A percentile compares a stretch with the other conserved stretches of the same genome.
phyloP scores from a whole-genome alignment of 306 rosid species.

The Coriaria nepalensis region DNA sequence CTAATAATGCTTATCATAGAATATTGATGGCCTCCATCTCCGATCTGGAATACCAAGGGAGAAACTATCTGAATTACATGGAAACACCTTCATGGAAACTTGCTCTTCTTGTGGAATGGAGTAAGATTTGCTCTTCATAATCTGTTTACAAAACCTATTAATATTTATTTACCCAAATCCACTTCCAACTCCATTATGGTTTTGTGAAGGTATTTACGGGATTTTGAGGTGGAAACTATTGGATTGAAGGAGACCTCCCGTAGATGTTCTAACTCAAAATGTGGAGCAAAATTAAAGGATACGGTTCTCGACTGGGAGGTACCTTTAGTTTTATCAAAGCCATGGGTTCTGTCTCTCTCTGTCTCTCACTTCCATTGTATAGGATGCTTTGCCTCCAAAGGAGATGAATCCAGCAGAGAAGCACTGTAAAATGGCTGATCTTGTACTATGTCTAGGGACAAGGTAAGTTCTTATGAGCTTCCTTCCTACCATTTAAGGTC shows the following conservation, averaged over 20 bases:
- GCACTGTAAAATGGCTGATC: constrained; percentile 90
- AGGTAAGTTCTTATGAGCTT: constrained; percentile 37
- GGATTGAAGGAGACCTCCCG: constrained; percentile 91
- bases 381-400: constrained; percentile 94
- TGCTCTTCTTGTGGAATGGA: constrained; percentile 86
- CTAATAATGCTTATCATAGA: constrained; percentile 36
- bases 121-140: constrained; percentile 34
- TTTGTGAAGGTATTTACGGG: constrained; percentile 66
- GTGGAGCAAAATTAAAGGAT: constrained; percentile 74
- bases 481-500: constrained; percentile 3
- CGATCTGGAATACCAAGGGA: constrained; percentile 97
- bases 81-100: constrained; percentile 92
- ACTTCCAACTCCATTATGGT: constrained; percentile 13
- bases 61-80: constrained; percentile 89
- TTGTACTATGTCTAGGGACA: constrained; percentile 91
- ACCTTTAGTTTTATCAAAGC: constrained; percentile 9
- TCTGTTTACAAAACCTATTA: not conserved
- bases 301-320: constrained; percentile 99
- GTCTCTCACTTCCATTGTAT: constrained; percentile 8
- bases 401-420: constrained; percentile 96
- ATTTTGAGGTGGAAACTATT: constrained; percentile 89
- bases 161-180: constrained; percentile 3
- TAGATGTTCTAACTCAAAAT: constrained; percentile 54
- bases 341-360: not conserved
- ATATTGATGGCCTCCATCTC: constrained; percentile 97